These are phyloP conservation scores for Alternaria hordeiaustralica DNA, from an alignment of 2,329 filamentous ascomycete species.

Conservation along the genomic window DNA sequence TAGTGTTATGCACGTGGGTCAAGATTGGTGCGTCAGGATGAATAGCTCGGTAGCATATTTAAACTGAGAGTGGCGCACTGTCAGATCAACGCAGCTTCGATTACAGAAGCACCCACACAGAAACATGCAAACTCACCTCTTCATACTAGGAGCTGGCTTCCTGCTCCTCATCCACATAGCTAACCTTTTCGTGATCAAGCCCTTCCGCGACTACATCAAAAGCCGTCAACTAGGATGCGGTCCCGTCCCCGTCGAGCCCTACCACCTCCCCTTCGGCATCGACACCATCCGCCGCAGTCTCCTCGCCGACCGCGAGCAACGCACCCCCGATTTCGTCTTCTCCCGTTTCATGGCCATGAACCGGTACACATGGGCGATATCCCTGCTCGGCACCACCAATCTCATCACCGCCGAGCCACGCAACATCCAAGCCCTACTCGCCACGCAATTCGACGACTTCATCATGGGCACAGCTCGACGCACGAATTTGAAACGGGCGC, in stretches of 20 bases:
- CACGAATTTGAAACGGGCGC: conserved; percentile 3
- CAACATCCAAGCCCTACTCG: conserved; percentile 10
- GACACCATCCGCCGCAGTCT: neutral
- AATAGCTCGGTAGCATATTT: neutral
- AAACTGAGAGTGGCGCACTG: neutral
- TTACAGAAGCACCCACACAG: neutral
- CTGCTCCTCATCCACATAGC: neutral
- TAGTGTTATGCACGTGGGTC: conserved; percentile 1
- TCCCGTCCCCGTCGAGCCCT: neutral
- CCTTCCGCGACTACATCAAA: neutral
- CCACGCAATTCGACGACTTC: conserved; percentile 8
- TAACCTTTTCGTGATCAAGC: neutral
- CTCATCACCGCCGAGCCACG: conserved; percentile 6
- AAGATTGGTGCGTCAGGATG: neutral
- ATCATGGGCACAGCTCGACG: conserved; percentile 6
- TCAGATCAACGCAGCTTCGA: neutral
- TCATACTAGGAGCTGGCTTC: neutral
- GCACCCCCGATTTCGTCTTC: conserved; percentile 4
- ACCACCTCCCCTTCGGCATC: conserved; percentile 2
- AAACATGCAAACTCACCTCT: neutral
- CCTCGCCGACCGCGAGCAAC: conserved; percentile 5
- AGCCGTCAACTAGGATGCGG: conserved; percentile 1
- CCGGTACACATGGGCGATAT: conserved; percentile 4
- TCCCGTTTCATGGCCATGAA: conserved; percentile 1
- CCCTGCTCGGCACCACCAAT: conserved; percentile 2